These are phyloP conservation scores for Kalmusia sp. DNA, from an alignment of 2,329 filamentous ascomycete species.

Conservation along the genomic window DNA sequence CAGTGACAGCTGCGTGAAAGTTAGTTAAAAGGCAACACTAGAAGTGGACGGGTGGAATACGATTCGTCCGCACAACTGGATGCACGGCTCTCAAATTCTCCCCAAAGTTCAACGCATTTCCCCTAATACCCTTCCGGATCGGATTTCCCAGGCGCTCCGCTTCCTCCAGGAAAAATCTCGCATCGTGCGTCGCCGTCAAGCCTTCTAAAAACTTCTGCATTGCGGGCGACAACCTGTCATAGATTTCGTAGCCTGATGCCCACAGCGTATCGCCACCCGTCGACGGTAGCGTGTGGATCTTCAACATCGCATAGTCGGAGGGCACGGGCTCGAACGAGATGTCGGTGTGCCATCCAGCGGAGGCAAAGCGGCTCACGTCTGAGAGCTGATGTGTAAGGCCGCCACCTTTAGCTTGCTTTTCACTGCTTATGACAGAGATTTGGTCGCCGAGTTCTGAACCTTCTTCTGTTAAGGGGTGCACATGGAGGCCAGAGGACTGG, in stretches of 20 bases:
- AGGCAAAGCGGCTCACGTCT: conserved; percentile 46
- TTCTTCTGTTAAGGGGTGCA: conserved; percentile 53
- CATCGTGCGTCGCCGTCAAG: conserved; percentile 54
- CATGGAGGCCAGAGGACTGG: conserved; percentile 33
- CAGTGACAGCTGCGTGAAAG: conserved; percentile 57
- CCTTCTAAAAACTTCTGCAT: conserved; percentile 58
- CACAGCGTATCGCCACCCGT: conserved; percentile 47
- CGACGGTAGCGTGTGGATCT: conserved; percentile 41
- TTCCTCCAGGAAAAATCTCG: conserved; percentile 39
- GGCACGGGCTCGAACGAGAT: conserved; percentile 51
- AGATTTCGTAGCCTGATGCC: conserved; percentile 53
- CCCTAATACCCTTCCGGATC: conserved; percentile 41
- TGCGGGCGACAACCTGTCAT: conserved; percentile 58
- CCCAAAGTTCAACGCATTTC: conserved; percentile 63
- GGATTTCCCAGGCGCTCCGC: conserved; percentile 35
- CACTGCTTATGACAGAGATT: conserved; percentile 49
- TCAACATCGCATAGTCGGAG: conserved; percentile 49
- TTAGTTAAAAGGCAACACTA: neutral
- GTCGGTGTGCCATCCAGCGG: conserved; percentile 61
- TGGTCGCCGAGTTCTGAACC: conserved; percentile 50
- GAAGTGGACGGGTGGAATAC: conserved; percentile 15
- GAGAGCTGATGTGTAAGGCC: conserved; percentile 53
- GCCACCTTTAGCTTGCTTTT: conserved; percentile 39
- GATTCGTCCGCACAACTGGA: conserved; percentile 68
- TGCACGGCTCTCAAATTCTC: conserved; percentile 59